Conservation (phyloP, 1,139 yeast species). For the Diutina rugosa region DNA sequence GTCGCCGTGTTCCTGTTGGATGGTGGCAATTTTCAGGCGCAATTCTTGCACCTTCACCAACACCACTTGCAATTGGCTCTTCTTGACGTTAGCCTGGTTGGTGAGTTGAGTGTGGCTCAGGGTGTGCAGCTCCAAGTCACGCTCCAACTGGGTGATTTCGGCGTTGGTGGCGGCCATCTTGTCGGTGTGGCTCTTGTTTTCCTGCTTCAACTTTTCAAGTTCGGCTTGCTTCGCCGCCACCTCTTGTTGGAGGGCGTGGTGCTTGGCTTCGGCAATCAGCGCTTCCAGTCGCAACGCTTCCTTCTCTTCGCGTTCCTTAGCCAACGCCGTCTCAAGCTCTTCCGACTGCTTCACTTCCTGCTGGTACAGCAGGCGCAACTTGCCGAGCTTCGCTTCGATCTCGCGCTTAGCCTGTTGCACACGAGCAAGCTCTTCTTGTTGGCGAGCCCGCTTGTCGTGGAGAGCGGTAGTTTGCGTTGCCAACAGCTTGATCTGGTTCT, state of each 20-base stretch:
- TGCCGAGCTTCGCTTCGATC: conserved; percentile 55
- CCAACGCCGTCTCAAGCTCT: conserved; percentile 51
- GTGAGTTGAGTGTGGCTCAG: conserved; percentile 46
- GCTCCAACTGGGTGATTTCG: conserved; percentile 46
- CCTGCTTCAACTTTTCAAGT: conserved; percentile 53
- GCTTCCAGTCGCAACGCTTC: conserved; percentile 66
- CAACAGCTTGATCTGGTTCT: conserved; percentile 73
- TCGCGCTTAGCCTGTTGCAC: conserved; percentile 56
- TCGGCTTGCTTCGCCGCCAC: conserved; percentile 48
- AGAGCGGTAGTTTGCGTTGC: conserved; percentile 61
- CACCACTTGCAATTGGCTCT: conserved; percentile 55
- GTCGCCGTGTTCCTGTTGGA: conserved; percentile 9
- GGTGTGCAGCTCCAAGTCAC: conserved; percentile 37
- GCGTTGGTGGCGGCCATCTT: conserved; percentile 55
- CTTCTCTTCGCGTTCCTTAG: conserved; percentile 52
- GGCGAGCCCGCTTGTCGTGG: conserved; percentile 57
- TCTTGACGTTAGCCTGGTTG: conserved; percentile 51
- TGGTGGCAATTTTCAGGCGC: conserved; percentile 12
- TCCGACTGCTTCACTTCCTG: conserved; percentile 66
- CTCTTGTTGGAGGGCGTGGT: conserved; percentile 58
- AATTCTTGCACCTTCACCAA: conserved; percentile 42
- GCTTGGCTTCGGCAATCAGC: conserved; percentile 70
- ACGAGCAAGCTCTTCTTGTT: conserved; percentile 62
- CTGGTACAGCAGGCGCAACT: conserved; percentile 61
- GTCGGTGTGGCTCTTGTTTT: conserved; percentile 54